Percentiles rank a stretch among this genome's conserved stretches.
These are phyloP conservation scores for Kregervanrija pseudodelftensis DNA, from an alignment of 805 yeast genomes.

Conservation along the genomic window DNA sequence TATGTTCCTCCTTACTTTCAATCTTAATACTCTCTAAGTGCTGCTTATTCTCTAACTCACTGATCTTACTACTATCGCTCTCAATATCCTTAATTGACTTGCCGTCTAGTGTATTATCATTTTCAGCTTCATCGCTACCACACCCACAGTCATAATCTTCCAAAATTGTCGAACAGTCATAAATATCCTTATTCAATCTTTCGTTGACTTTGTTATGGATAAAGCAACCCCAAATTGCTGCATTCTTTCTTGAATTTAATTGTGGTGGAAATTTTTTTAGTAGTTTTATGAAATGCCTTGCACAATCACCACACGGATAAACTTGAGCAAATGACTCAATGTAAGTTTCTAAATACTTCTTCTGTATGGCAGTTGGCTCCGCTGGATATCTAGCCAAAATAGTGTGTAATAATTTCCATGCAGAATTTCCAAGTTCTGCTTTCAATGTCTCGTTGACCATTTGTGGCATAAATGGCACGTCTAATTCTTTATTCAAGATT, in stretches of 20 bases:
- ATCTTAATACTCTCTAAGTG: conserved; percentile 40
- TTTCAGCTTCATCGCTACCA: conserved; percentile 61
- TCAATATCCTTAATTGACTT: conserved; percentile 9
- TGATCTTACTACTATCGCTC: conserved; percentile 1
- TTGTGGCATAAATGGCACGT: conserved; percentile 70
- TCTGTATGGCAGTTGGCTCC: conserved; percentile 57
- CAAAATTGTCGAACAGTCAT: conserved; percentile 78
- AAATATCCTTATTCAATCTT: conserved; percentile 56
- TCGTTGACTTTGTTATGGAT: conserved; percentile 83
- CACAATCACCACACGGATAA: conserved; percentile 97
- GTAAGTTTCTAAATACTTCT: conserved; percentile 54
- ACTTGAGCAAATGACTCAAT: conserved; percentile 78
- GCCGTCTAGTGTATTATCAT: conserved; percentile 27
- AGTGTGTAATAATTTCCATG: conserved; percentile 92
- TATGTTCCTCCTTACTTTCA: conserved; percentile 34
- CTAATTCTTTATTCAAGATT: conserved; percentile 1
- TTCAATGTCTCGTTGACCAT: conserved; percentile 68
- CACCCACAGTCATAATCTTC: conserved; percentile 98
- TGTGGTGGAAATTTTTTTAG: conserved; percentile 80
- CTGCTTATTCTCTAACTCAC: conserved; percentile 23
- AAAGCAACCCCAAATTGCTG: conserved; percentile 95
- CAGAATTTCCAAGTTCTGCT: conserved; percentile 83
- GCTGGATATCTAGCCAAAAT: conserved; percentile 90
- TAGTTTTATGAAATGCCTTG: conserved; percentile 75
- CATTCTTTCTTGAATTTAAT: conserved; percentile 61